Base-by-base conservation (phyloP, 2,329 filamentous ascomycete genomes). In the Penicillium sp. region DNA sequence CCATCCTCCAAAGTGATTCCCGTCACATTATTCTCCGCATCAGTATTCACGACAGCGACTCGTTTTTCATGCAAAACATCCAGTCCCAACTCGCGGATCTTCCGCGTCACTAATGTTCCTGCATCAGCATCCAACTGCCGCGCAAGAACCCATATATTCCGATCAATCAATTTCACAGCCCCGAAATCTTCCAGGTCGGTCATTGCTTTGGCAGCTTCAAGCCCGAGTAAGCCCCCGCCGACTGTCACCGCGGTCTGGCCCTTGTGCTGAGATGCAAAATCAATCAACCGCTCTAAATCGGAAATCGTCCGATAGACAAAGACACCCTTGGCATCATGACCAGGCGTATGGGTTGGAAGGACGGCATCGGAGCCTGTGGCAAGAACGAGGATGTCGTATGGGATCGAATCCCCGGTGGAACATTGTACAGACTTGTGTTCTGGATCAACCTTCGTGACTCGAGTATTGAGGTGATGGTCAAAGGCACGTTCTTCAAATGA, bases 191-290 rank as follows among this genome's bases (percentile, higher is more conserved):
- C 74, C 6, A 95, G 69, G 56, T 94, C 87, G 69, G 89, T 82
- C 85, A 95, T 88, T 2, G 88, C 88, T 55, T 94, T 92, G 22
- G 86, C 88, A 2, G 88, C 88, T 66, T 95, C 88, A 0, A 95
- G 75, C 0, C 88, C 88, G 0, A 95, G 72, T 15, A 95, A 64
- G 1, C 88, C 88, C 35, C 88, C 88, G 15, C 88, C 88, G 3
- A 95, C 84, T 0, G 92, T 86, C 3, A 80, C 76, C 0, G 84
- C 87, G 2, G 76, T 75, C 2, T 80, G 78, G 3, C 79, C 85
- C 50, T 79, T 83, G 37, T 78, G 76, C 8, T 71, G 68, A 1
- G 77, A 72, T 0, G 85, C 79, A 56, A 84, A 94, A 1, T 73
- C 69, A 39, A 95, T 93, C 3, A 95, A 74, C 29, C 73, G 76